These are phyloP conservation scores for Coelastrella sp. DNA, from an alignment of 139 green algal species.

Conservation along the genomic window DNA sequence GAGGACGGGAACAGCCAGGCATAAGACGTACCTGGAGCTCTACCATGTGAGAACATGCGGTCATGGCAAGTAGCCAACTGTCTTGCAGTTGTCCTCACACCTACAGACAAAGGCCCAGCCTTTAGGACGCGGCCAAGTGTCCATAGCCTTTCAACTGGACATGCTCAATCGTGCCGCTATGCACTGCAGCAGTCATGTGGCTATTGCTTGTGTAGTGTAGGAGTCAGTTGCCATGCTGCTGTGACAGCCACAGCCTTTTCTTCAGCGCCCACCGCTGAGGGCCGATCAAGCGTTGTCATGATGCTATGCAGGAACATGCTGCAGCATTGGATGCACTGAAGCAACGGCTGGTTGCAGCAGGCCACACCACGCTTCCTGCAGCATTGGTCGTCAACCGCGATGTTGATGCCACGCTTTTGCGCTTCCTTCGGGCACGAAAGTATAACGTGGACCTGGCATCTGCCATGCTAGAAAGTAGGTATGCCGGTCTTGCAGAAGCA, in stretches of 20 bases:
- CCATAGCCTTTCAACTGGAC: too few species aligned
- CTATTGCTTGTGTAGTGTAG: too few species aligned
- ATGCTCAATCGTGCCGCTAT: too few species aligned
- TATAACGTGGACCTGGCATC: constrained; percentile 40
- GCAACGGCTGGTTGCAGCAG: neutral
- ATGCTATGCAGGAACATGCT: constrained; percentile 10
- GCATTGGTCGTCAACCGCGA: constrained; percentile 19
- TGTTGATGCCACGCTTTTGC: constrained; percentile 33
- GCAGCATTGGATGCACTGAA: constrained; percentile 26
- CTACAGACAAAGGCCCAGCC: too few species aligned
- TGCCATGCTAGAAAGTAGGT: constrained; percentile 42
- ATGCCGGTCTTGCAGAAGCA: neutral
- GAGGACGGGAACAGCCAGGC: neutral
- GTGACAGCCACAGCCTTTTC: too few species aligned
- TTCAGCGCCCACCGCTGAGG: too few species aligned
- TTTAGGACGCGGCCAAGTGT: too few species aligned
- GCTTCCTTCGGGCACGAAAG: constrained; percentile 49
- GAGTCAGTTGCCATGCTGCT: too few species aligned
- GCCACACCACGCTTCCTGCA: constrained; percentile 5
- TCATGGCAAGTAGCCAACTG: too few species aligned
- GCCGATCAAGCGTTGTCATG: too few species aligned
- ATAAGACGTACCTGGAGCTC: neutral
- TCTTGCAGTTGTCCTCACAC: too few species aligned
- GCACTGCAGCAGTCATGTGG: too few species aligned
- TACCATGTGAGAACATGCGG: neutral